Evolutionary conservation across 352 stramenopile species (phyloP), one percentile per base, ranked within the genome.

Genomic region (Globisporangium spiculum): DNA sequence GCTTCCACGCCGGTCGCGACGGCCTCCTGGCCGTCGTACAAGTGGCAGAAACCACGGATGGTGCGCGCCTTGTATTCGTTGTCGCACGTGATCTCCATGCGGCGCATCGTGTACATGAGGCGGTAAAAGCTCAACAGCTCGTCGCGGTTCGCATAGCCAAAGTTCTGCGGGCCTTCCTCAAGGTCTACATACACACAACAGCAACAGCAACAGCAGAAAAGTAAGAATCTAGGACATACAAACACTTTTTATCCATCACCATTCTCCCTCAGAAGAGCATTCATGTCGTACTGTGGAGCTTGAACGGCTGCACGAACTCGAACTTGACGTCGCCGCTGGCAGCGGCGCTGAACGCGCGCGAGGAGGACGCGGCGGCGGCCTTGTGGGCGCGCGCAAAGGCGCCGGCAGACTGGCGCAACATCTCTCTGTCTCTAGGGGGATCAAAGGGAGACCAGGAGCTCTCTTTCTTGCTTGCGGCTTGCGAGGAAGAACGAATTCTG

Each of bases 21-120:
- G 27, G 98, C 98, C 81, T 99, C 98, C 79, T 99, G 97, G 61
- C 98, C 98, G 77, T 99, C 98, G 85, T 99, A 99, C 75, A 99
- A 80, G 80, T 99, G 98, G 83, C 98, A 99, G 76, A 99, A 99
- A 54, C 98, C 98, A 68, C 97, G 97, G 81, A 99, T 99, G 68
- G 77, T 96, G 54, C 93, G 88, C 38, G 93, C 89, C 92, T 99
- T 99, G 92, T 99, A 99, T 82, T 99, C 97, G 69, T 99, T 99
- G 80, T 99, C 98, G 75, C 97, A 99, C 12, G 98, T 99, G 80
- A 99, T 99, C 86, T 99, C 98, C 98, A 99, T 99, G 65, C 98
- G 94, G 71, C 98, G 95, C 96, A 99, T 99, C 18, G 93, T 99
- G 92, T 99, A 99, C 98, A 99, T 99, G 58, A 98, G 76, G 77